A percentile compares a stretch with the other conserved stretches of the same genome.
Conservation (phyloP, 169 alveolate species). For the Amoebophrya sp. region DNA sequence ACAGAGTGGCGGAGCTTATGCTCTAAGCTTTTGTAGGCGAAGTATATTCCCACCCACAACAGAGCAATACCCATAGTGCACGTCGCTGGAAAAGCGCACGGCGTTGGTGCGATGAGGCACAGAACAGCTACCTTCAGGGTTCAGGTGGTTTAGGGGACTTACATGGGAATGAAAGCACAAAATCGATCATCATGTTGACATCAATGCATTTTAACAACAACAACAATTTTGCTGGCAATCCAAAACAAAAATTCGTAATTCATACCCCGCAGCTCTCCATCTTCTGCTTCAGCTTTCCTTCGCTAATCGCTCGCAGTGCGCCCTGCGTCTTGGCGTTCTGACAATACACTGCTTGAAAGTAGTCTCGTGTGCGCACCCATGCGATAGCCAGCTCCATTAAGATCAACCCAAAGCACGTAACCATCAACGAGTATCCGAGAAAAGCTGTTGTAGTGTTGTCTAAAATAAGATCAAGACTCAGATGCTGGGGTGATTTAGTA, state of each 20-base stretch:
- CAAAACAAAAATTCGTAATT: background rate
- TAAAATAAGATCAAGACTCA: background rate
- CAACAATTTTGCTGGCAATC: background rate
- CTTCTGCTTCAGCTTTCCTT: constrained; percentile 16
- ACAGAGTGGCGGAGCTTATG: constrained; percentile 14
- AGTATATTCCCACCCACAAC: background rate
- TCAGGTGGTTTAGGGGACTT: background rate
- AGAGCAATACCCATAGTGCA: background rate
- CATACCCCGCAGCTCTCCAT: constrained; percentile 20
- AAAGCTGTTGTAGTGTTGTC: background rate
- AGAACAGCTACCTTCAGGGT: background rate
- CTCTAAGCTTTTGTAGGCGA: background rate
- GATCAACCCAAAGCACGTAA: background rate
- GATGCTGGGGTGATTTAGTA: background rate
- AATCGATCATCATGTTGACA: background rate
- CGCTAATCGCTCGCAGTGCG: background rate
- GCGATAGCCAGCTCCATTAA: background rate
- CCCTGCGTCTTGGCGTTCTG: background rate
- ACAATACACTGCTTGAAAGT: background rate
- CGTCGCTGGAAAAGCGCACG: background rate
- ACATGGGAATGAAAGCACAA: background rate
- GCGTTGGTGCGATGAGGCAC: background rate
- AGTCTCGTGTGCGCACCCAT: constrained; percentile 11
- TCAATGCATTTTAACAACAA: too few relatives aligned
- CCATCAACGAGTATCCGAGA: too few relatives aligned